Percentiles rank a stretch among this genome's conserved stretches.
These are phyloP conservation scores for Acanthamoeba sp. DNA, from an alignment of 208 protist species.

Conservation along the genomic window DNA sequence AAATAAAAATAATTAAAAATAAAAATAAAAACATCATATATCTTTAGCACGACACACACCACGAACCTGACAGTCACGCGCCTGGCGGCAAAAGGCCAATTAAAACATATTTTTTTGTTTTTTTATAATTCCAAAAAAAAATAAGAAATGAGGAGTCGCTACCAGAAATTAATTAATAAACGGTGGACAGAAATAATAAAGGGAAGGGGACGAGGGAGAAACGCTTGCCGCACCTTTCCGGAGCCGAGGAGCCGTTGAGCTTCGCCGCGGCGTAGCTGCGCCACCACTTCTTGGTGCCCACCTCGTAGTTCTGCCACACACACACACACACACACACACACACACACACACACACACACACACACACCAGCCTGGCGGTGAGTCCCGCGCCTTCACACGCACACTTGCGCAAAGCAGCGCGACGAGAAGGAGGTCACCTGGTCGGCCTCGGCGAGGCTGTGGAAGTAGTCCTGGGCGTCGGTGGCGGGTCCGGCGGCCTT, in stretches of 20 bases:
- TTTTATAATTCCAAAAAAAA: no score
- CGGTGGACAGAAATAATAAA: not conserved
- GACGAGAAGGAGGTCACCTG: not conserved
- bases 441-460: not conserved
- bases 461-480: not conserved
- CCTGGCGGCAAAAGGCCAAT: no score
- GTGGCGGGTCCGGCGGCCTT: not conserved
- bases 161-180: no score
- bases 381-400: no score
- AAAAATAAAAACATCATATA: no score
- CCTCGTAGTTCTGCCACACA: not conserved
- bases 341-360: no score
- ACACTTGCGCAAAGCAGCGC: not conserved
- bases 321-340: no score
- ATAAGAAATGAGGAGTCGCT: no score
- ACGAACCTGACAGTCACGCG: no score
- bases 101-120: no score
- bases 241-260: not conserved
- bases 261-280: not conserved
- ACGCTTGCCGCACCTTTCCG: not conserved
- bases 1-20: not conserved
- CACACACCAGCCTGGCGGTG: no score
- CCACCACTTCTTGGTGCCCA: slow-evolving; percentile 30
- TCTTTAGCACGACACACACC: no score
- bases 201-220: not conserved